Percentiles rank a stretch among this genome's conserved stretches.
phyloP scores from a whole-genome alignment of 2,329 filamentous ascomycete species.

The Hypoxylon sp. region DNA sequence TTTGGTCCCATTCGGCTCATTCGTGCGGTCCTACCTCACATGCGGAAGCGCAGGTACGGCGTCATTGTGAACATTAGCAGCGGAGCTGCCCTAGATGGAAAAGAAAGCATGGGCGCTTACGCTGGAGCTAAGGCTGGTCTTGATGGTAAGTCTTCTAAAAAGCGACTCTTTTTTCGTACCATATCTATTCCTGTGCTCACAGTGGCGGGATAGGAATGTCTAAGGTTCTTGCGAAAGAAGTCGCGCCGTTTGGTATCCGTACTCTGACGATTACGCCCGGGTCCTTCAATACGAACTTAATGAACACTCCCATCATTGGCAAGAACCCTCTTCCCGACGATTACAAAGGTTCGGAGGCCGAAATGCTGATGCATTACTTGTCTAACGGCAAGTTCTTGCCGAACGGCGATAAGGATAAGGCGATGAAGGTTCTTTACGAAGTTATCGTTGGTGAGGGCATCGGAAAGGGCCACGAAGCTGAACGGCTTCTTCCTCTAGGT shows the following conservation, averaged over 20 bases:
- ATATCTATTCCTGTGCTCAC: neutral
- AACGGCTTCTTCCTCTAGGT: conserved; percentile 60
- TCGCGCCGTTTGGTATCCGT: conserved; percentile 62
- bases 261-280: conserved; percentile 61
- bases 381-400: conserved; percentile 50
- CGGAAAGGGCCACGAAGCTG: conserved; percentile 56
- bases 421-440: conserved; percentile 61
- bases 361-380: conserved; percentile 53
- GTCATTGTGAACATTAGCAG: conserved; percentile 57
- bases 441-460: conserved; percentile 59
- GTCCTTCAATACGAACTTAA: conserved; percentile 63
- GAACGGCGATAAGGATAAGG: conserved; percentile 63
- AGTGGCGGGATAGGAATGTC: conserved; percentile 55
- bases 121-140: conserved; percentile 54
- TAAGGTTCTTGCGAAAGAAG: conserved; percentile 62
- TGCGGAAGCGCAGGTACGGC: conserved; percentile 55
- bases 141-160: conserved; percentile 55
- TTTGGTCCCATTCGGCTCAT: conserved; percentile 58
- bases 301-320: conserved; percentile 48
- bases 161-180: neutral
- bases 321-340: conserved; percentile 56
- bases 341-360: conserved; percentile 59
- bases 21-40: conserved; percentile 55
- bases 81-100: conserved; percentile 54
- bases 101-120: conserved; percentile 55